Conservation (phyloP, 768 basidiomycete genomes). For the Rhizopogon vulgaris region DNA sequence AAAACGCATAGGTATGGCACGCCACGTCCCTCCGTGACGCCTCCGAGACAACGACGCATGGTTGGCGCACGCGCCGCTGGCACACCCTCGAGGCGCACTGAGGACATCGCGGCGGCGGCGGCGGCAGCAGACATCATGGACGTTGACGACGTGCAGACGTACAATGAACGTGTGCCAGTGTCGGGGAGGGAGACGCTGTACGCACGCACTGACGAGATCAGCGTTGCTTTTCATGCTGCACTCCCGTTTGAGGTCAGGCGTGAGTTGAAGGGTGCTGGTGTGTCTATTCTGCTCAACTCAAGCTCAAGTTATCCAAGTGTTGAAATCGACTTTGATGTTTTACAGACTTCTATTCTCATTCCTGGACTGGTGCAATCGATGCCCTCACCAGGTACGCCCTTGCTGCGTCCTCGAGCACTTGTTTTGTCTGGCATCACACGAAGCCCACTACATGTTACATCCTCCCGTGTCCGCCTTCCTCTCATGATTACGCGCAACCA, state of each 20-base stretch:
- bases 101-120: conserved; percentile 37
- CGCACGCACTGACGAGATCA: conserved; percentile 72
- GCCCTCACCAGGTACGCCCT: conserved; percentile 68
- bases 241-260: conserved; percentile 73
- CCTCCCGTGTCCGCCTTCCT: conserved; percentile 59
- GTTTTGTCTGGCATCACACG: conserved; percentile 82
- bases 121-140: conserved; percentile 59
- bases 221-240: conserved; percentile 60
- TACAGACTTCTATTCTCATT: conserved; percentile 62
- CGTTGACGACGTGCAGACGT: conserved; percentile 45
- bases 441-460: conserved; percentile 79
- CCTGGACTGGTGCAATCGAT: conserved; percentile 68
- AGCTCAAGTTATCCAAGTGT: not conserved
- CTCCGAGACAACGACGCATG: conserved; percentile 22
- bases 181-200: conserved; percentile 28
- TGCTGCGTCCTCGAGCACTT: conserved; percentile 63
- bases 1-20: conserved; percentile 34
- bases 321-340: not conserved
- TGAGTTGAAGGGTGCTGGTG: conserved; percentile 62
- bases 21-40: conserved; percentile 16
- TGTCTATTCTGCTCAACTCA: conserved; percentile 1
- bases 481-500: conserved; percentile 35
- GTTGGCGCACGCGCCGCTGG: conserved; percentile 15
- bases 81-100: conserved; percentile 15
- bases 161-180: conserved; percentile 30